Base-by-base conservation (phyloP, 495 filamentous ascomycete species). In the Podospora sp. region DNA sequence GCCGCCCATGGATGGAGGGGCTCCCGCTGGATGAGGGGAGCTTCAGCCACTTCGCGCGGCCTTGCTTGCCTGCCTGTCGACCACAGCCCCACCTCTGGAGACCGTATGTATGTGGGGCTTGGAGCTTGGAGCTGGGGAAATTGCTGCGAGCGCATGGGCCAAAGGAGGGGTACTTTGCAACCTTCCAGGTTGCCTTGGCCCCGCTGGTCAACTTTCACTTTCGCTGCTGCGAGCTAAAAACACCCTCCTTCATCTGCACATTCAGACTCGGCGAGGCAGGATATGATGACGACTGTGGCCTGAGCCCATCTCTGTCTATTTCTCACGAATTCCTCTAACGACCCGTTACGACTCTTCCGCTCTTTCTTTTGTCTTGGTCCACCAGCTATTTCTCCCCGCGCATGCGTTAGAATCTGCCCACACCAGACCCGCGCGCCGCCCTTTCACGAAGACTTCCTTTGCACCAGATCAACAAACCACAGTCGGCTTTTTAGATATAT, bases 291-390 rank as follows among this genome's bases (percentile, higher is more conserved):
- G 35, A 57, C 25, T 58, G 50, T 66, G 61, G 63, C 36, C 59
- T 71, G 60, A 66, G 29, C 53, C 33, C 40, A 46, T 60, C 50
- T 67, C 50, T 27, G 49, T 35, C 49, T 68, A 21, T 65, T 62
- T 65, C 35, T 71, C 40, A 68, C 71, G 66, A 67, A 53, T 62
- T 35, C 60, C 63, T 70, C 56, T 73, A 21, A 73, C 72, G 72
- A 73, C 67, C 72, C 68, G 70, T 72, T 72, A 73, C 72, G 72
- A 70, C 65, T 51, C 33, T 66, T 64, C 55, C 62, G 40, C 62
- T 72, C 62, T 33, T 72, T 72, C 57, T 67, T 46, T 46, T 65
- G 56, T 35, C 14, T 65, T 56, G 36, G 57, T 59, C 58, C 36
- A 53, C 40, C 62, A 50, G 12, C 33, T 40, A 52, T 52, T 36